Conservation (phyloP, 352 stramenopile species). For the Peronospora tabacina region DNA sequence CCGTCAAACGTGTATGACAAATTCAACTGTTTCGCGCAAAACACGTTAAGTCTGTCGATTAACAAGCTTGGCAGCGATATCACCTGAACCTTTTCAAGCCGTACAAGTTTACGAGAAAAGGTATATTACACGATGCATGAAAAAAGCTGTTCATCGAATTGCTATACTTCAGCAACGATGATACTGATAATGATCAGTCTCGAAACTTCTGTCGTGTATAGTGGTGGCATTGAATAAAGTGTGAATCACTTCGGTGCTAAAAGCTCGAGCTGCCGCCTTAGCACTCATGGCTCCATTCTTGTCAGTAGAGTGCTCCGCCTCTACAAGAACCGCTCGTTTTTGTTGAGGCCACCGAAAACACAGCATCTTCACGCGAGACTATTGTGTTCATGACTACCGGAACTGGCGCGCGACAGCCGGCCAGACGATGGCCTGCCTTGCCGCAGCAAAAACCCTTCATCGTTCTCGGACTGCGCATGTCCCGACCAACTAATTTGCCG, state of each 20-base stretch:
- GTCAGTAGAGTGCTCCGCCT: neutral
- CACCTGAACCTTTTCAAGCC: too few species aligned
- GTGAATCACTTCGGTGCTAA: too few species aligned
- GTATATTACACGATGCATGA: neutral
- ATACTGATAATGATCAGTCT: neutral
- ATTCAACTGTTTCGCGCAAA: neutral
- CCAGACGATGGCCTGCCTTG: neutral
- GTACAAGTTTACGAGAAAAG: neutral
- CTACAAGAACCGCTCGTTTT: neutral
- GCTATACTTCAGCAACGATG: neutral
- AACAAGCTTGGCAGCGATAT: neutral
- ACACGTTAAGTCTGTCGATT: neutral
- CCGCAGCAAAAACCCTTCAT: too few species aligned
- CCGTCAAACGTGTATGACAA: constrained; percentile 12
- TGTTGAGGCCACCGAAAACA: too few species aligned
- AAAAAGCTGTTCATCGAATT: neutral
- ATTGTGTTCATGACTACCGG: too few species aligned
- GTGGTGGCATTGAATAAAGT: neutral
- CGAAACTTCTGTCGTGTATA: neutral
- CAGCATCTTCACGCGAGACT: too few species aligned
- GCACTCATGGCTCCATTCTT: neutral
- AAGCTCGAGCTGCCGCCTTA: neutral
- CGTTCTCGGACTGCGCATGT: too few species aligned
- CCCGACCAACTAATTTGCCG: too few species aligned
- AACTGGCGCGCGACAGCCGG: neutral